phyloP scores from a whole-genome alignment of 768 basidiomycete genomes.

The Rubroboletus pulcherrimus region DNA sequence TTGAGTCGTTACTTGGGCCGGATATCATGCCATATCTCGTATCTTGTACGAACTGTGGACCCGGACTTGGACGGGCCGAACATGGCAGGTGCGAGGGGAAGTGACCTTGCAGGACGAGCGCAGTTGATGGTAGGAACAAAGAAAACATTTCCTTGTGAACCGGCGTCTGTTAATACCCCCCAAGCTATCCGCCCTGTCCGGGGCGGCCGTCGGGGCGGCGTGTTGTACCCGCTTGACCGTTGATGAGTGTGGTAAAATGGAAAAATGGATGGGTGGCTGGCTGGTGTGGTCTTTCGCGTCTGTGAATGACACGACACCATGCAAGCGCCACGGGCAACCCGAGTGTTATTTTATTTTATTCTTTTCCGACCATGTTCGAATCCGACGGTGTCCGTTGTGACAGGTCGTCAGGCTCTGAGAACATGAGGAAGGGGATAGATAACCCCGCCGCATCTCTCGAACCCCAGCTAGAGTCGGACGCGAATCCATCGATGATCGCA shows the following conservation, averaged over 20 bases:
- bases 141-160: too few species aligned
- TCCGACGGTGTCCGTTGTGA: neutral
- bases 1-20: neutral
- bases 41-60: neutral
- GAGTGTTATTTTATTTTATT: too few species aligned
- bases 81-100: neutral
- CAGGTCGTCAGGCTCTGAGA: neutral
- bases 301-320: too few species aligned
- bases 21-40: neutral
- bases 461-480: neutral
- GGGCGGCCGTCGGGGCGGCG: too few species aligned
- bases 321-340: too few species aligned
- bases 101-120: neutral
- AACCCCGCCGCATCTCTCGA: neutral
- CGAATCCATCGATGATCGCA: neutral
- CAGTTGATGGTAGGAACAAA: neutral
- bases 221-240: too few species aligned
- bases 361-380: neutral
- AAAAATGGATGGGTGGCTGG: too few species aligned
- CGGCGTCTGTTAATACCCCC: too few species aligned
- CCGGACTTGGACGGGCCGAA: neutral
- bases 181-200: too few species aligned
- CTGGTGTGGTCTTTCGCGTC: too few species aligned
- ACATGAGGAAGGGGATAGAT: neutral
- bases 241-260: too few species aligned